Evolutionary conservation across 2,329 filamentous ascomycete genomes (phyloP), one percentile per base, ranked within the genome.

Genomic region (Talaromyces sp.): DNA sequence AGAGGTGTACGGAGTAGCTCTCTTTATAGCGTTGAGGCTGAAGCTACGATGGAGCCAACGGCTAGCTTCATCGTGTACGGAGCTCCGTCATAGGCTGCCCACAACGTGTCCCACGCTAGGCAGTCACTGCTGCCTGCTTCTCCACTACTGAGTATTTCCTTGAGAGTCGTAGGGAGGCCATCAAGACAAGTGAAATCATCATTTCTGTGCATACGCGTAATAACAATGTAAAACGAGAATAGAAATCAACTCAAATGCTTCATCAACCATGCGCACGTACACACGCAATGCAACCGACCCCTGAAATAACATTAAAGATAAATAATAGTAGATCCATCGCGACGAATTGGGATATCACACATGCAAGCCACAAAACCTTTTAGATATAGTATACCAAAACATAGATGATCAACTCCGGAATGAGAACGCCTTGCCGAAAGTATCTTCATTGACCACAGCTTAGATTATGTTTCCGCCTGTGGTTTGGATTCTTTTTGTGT

Each of bases 11-110:
- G 10, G 16, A 7, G 16, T 19, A 37, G 50, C 50, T 39, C 52
- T 56, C 33, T 56, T 52, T 56, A 56, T 56, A 56, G 52, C n/a
- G 19, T 56, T 56, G 52, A 37, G 52, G 52, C 52, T 56, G 52
- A 56, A 56, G 33, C 52, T 37, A 24, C 16, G 50, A 54, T 35
- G 50, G 50, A 54, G 50, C 50, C 35, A 33, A 33, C 2, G 16
- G 13, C 49, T 54, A 37, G 33, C 52, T 56, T 19, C 52, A 56
- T 56, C 50, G 50, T 31, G 50, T 13, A 54, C 7, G 47, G 49
- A 54, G 49, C 49, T 54, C 31, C 14, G 49, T 19, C 31, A 54
- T 35, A 54, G 50, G 50, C 49, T 35, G 14, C 24, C 41, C 45
- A 13, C 45, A 19, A 13, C 43, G 14, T 27, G 35, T 19, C 24